Conservation (phyloP, 2,329 filamentous ascomycete species). For the Fusarium secorum region DNA sequence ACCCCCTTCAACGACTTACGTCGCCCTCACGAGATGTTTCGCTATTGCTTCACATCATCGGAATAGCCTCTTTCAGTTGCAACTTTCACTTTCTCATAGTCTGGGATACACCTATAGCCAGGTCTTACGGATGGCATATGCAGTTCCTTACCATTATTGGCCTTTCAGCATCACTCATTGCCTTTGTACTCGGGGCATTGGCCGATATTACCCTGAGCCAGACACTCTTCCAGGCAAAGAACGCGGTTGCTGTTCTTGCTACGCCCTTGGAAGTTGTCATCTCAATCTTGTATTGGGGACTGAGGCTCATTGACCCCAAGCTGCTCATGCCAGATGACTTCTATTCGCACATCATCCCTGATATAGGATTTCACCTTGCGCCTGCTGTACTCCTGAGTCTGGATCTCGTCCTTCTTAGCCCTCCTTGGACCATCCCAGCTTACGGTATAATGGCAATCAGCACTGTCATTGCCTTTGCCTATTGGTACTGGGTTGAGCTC, state of each 20-base stretch:
- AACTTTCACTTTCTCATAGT: constrained; percentile 60
- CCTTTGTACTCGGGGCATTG: constrained; percentile 67
- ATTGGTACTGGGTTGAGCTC: constrained; percentile 81
- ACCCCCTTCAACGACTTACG: constrained; percentile 70
- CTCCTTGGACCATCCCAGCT: constrained; percentile 73
- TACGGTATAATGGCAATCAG: constrained; percentile 67
- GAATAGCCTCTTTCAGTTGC: constrained; percentile 60
- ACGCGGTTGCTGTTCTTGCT: constrained; percentile 69
- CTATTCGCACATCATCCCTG: constrained; percentile 62
- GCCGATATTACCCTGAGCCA: constrained; percentile 69
- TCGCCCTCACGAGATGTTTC: constrained; percentile 72
- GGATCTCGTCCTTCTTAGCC: constrained; percentile 74
- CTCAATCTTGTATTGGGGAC: constrained; percentile 75
- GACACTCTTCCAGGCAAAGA: constrained; percentile 71
- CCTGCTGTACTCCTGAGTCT: constrained; percentile 70
- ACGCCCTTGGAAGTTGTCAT: constrained; percentile 77
- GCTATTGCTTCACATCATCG: constrained; percentile 65
- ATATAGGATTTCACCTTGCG: constrained; percentile 71
- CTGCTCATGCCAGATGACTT: constrained; percentile 64
- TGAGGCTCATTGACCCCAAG: constrained; percentile 63
- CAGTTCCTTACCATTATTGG: constrained; percentile 81
- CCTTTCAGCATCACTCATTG: constrained; percentile 65
- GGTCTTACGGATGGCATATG: constrained; percentile 71
- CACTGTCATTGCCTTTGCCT: constrained; percentile 66
- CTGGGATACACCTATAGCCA: constrained; percentile 61